Base-by-base conservation (phyloP, 768 basidiomycete genomes). In the Cantharellus anzutake region DNA sequence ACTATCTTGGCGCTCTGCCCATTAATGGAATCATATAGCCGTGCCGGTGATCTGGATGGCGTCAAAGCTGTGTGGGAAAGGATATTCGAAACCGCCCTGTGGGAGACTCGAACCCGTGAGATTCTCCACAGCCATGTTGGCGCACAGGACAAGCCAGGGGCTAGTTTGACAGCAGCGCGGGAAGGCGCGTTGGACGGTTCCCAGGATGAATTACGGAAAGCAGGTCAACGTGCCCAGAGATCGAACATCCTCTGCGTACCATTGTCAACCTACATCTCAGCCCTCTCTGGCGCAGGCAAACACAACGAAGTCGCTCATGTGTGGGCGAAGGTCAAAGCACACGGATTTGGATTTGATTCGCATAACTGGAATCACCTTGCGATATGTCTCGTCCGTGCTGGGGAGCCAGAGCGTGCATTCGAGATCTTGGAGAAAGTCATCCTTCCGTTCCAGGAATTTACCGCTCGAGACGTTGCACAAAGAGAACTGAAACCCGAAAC, bases 281-380 rank as follows among this genome's bases (percentile, higher is more conserved):
- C 79, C 3, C 71, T 93, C 57, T 86, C 88, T 2, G 70, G 72
- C 2, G 77, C 76, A 0, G 84, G 83, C 2, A 67, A 72, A 42
- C 83, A 91, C 64, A 63, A 67, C 4, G 77, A 81, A 61, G 75
- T 93, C 51, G 76, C 81, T 14, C 66, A 67, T 2, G 73, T 77
- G 0, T 97, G 94, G 92, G 71, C 73, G n/a, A 67, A 72, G 39
- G 75, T 87, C 56, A 77, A 78, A 61, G 63, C 69, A 5, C 69
- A 73, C 5, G 86, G 87, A 2, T 84, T 93, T 64, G 74, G 74
- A 7, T 89, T 91, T 68, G 88, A 93, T 67, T 77, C 85, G 7
- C 81, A 85, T 65, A 97, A 96, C 68, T 98, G 90, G 86, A 96
- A 94, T 66, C 81, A 87, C 65, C 75, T 96, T 37, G 77, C 76